A percentile compares a stretch with the other conserved stretches of the same genome.
Evolutionary conservation across 768 basidiomycete species (phyloP).

Genomic region (Boletus sensibilis): DNA sequence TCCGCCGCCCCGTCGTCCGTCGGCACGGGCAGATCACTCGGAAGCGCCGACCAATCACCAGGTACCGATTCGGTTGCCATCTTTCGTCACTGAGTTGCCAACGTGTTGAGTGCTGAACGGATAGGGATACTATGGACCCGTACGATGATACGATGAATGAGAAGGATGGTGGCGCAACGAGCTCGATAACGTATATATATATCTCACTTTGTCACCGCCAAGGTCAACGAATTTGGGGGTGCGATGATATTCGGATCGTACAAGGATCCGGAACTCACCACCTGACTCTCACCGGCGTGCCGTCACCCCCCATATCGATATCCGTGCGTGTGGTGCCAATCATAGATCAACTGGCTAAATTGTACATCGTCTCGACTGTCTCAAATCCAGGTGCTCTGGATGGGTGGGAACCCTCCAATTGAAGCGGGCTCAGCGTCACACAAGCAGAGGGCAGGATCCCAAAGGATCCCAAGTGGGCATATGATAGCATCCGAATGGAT

Average conservation of each 20-base stretch:
- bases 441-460: neutral
- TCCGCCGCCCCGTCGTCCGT: conserved; percentile 17
- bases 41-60: conserved; percentile 12
- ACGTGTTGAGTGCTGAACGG: neutral
- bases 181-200: too few species aligned
- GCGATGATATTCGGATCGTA: too few species aligned
- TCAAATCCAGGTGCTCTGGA: neutral
- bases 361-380: too few species aligned
- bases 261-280: too few species aligned
- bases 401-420: neutral
- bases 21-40: conserved; percentile 11
- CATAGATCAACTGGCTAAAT: too few species aligned
- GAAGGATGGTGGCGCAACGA: too few species aligned
- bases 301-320: too few species aligned
- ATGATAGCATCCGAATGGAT: neutral
- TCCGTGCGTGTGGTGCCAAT: too few species aligned
- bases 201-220: too few species aligned
- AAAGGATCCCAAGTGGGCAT: neutral
- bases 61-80: neutral
- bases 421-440: too few species aligned
- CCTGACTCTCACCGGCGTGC: too few species aligned
- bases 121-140: neutral
- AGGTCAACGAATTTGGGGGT: too few species aligned
- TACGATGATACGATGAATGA: neutral
- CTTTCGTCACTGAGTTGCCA: neutral